A percentile compares a stretch with the other conserved stretches of the same genome.
phyloP scores from a whole-genome alignment of 2,329 filamentous ascomycete species.

The Colletotrichum sp. region DNA sequence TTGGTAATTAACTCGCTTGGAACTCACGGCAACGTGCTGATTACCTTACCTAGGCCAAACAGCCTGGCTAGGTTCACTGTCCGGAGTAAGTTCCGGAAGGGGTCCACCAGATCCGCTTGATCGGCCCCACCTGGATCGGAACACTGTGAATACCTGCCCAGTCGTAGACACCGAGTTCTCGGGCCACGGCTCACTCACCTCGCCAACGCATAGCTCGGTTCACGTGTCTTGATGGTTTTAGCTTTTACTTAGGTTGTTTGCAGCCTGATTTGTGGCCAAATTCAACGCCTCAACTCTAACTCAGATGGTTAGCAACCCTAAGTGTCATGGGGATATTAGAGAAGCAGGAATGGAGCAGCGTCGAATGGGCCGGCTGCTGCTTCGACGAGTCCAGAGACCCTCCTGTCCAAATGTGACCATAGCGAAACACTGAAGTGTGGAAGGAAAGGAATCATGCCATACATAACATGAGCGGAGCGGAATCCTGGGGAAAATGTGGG shows the following conservation, averaged over 20 bases:
- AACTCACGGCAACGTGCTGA: not conserved
- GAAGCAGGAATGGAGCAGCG: not conserved
- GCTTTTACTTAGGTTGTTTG: not conserved
- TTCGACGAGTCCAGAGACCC: not conserved
- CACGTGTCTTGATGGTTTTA: fast-evolving
- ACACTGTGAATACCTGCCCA: fast-evolving
- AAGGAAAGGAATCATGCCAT: too few relatives aligned
- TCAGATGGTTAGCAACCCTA: fast-evolving
- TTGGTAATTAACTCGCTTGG: not conserved
- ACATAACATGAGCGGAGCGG: not conserved
- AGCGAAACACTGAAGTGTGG: too few relatives aligned
- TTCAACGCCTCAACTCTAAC: not conserved
- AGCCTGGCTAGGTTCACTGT: not conserved
- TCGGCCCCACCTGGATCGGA: not conserved
- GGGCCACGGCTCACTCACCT: not conserved
- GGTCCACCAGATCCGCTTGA: fast-evolving
- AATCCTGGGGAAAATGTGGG: not conserved
- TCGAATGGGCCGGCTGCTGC: not conserved
- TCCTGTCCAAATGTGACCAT: fast-evolving
- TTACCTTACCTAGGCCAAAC: not conserved
- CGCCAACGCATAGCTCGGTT: fast-evolving
- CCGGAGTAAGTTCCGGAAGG: not conserved
- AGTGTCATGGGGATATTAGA: not conserved
- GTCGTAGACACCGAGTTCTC: not conserved
- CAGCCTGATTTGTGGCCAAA: not conserved